Evolutionary conservation across 345 rosid species (phyloP).

Genomic region (Laguncularia racemosa): DNA sequence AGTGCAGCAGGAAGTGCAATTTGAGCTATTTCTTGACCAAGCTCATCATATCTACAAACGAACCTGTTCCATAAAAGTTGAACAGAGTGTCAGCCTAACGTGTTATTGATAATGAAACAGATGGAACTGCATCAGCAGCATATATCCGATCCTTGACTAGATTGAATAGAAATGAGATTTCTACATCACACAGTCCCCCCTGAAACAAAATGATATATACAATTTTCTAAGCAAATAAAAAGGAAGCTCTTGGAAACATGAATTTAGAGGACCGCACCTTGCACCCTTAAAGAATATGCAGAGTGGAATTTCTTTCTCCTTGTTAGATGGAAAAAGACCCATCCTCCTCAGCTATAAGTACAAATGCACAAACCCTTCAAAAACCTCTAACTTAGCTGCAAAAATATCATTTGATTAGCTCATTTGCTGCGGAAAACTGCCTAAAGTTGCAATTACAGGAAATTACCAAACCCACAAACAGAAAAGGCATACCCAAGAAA

Average conservation of each 20-base stretch:
- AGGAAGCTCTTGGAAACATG: conserved; percentile 1
- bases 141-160: too few relatives aligned
- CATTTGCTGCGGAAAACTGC: too few relatives aligned
- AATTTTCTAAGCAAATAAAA: not conserved
- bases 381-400: too few relatives aligned
- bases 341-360: conserved; percentile 26
- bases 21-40: conserved; percentile 69
- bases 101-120: too few relatives aligned
- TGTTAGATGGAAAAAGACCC: conserved; percentile 14
- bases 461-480: too few relatives aligned
- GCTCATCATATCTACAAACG: conserved; percentile 60
- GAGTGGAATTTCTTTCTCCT: conserved; percentile 30
- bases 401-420: too few relatives aligned
- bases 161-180: too few relatives aligned
- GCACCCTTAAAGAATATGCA: conserved; percentile 50
- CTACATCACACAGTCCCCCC: not conserved
- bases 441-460: too few relatives aligned
- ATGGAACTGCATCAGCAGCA: too few relatives aligned
- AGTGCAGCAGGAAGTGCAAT: conserved; percentile 88
- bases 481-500: too few relatives aligned
- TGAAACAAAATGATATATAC: too few relatives aligned
- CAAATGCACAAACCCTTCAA: not conserved
- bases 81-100: not conserved
- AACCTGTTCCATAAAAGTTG: conserved; percentile 27
- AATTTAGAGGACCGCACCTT: conserved; percentile 29